Evolutionary conservation across 257 asterid species (phyloP), one percentile per base, ranked within the genome.

Genomic region (Handroanthus guayacan): DNA sequence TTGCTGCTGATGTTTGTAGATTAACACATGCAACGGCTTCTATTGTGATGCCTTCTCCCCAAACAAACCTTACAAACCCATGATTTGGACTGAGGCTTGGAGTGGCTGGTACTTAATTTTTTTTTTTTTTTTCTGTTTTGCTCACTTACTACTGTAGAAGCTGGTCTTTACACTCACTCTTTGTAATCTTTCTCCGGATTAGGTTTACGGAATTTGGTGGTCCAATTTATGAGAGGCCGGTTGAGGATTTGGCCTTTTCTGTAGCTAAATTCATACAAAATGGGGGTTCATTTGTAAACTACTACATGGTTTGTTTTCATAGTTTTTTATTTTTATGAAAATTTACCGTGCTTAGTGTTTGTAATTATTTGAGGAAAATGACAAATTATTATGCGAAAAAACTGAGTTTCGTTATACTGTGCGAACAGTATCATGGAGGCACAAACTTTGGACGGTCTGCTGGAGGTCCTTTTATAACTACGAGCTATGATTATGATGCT

Each of bases 11-110:
- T 81, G 65, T 47, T 81, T 69, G 75, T 85, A 95, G 99, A 91
- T 95, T 16, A 95, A 95, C 79, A 80, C 99, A 4, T 95, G 99
- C 89, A 95, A 95, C 20, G 99, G 99, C 17, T 93, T 95, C 87
- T 93, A 93, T 44, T 90, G 98, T 74, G 97, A 93, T 80, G 67
- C 90, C 43, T 93, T 95, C 86, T 71, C 90, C 68, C 99, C 99
- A 13, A 95, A 95, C 89, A 87, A 82, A 79, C 91, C 98, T 25
- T 91, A 95, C 83, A 95, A 95, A 82, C 99, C 99, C 9, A 78
- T 88, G 11, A 89, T 95, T 5, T 95, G 99, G 99, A 95, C 99
- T 1, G 99, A 95, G 78, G 97, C 97, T 85, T 95, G 99, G 99
- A 95, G 88, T 79, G 97, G 99, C 62, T 95, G 98, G 98, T 93